These are phyloP conservation scores for Fragaria ananassa DNA, from an alignment of 306 rosid genomes.

Conservation along the genomic window DNA sequence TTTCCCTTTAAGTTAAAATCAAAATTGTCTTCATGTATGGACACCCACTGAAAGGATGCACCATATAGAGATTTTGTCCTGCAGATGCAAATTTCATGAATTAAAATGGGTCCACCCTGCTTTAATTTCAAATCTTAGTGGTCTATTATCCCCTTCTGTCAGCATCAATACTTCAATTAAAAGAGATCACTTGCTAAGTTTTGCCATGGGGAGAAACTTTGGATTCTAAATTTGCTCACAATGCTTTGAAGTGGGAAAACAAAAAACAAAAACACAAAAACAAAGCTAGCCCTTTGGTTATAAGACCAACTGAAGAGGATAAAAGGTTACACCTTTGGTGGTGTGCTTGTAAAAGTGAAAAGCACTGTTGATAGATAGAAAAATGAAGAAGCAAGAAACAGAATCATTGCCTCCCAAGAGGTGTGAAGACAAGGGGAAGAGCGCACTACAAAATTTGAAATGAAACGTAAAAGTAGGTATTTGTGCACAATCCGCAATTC, in stretches of 20 bases:
- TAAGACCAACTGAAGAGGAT: background rate
- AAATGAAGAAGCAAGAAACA: constrained; percentile 8
- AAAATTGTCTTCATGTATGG: background rate
- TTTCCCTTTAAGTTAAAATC: background rate
- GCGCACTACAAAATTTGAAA: background rate
- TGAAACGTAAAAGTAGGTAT: background rate
- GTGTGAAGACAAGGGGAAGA: constrained; percentile 1
- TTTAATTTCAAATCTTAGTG: background rate
- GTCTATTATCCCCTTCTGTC: background rate
- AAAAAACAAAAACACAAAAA: background rate
- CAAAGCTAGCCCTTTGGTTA: background rate
- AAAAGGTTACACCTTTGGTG: background rate
- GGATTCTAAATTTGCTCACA: background rate
- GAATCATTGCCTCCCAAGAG: constrained; percentile 13
- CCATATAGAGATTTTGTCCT: background rate
- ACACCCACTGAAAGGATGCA: background rate
- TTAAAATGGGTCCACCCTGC: background rate
- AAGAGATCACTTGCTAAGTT: background rate
- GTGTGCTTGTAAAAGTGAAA: background rate
- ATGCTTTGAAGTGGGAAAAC: background rate
- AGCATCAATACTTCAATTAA: background rate
- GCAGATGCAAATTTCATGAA: background rate
- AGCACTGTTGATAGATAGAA: background rate
- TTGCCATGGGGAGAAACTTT: background rate
- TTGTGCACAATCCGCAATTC: constrained; percentile 7